Evolutionary conservation across 2,329 filamentous ascomycete species (phyloP).

Genomic region (Dactylonectria macrodidyma): DNA sequence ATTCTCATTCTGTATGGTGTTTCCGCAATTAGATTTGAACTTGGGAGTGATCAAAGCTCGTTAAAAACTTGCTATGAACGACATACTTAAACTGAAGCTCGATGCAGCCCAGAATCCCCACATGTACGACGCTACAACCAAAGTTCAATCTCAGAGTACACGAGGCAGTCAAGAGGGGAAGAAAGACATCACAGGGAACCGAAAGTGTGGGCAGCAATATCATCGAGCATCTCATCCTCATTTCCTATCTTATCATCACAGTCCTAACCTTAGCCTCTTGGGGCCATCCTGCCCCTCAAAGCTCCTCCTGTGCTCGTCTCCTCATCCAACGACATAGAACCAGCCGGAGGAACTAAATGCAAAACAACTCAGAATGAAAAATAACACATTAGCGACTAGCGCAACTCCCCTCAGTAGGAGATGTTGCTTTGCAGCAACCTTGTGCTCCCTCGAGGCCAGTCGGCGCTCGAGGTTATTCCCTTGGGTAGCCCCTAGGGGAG

Average conservation of each 20-base stretch:
- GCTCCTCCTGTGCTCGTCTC: constrained; percentile 30
- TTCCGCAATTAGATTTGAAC: too few species aligned
- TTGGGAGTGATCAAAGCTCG: too few species aligned
- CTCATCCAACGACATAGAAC: constrained; percentile 44
- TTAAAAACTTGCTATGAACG: too few species aligned
- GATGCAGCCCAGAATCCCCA: too few species aligned
- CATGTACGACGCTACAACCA: too few species aligned
- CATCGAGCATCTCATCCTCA: constrained; percentile 36
- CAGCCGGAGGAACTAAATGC: constrained; percentile 43
- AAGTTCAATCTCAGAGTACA: background rate
- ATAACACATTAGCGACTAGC: constrained; percentile 48
- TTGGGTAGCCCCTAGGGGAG: constrained; percentile 32
- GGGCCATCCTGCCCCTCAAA: constrained; percentile 23
- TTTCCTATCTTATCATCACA: constrained; percentile 46
- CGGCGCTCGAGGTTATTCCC: constrained; percentile 24
- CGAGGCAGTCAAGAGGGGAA: background rate
- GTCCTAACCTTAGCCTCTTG: constrained; percentile 39
- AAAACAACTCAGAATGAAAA: constrained; percentile 38
- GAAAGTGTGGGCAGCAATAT: background rate
- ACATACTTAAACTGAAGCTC: too few species aligned
- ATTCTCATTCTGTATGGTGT: too few species aligned
- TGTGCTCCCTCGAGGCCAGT: constrained; percentile 30
- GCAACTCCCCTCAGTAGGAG: constrained; percentile 31
- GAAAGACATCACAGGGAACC: background rate
- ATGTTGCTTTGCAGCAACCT: constrained; percentile 32